Percentiles rank a stretch among this genome's conserved stretches.
Conservation (phyloP, 257 asterid species). For the Primulina huaijiensis region DNA sequence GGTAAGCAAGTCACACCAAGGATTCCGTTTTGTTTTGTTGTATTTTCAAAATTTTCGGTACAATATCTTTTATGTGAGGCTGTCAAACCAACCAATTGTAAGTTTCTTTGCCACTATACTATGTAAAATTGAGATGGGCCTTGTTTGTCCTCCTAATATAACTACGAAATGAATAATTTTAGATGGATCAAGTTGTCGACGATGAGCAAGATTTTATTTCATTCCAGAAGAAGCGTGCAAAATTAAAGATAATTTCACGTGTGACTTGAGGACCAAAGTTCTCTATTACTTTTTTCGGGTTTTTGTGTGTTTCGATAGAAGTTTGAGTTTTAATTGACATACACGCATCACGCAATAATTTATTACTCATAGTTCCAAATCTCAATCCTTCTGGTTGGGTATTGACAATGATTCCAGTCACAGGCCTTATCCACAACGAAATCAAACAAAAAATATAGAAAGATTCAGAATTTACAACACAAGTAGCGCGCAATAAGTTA, state of each 20-base stretch:
- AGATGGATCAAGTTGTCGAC: neutral
- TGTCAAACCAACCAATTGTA: neutral
- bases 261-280: neutral
- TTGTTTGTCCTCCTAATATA: neutral
- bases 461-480: neutral
- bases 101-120: neutral
- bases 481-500: neutral
- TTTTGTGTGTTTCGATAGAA: too few species aligned
- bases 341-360: neutral
- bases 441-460: neutral
- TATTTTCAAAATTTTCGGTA: too few species aligned
- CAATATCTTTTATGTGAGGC: neutral
- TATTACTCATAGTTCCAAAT: too few species aligned
- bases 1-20: slow-evolving; percentile 49
- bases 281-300: neutral
- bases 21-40: neutral
- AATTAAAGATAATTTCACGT: neutral
- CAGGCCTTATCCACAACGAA: neutral
- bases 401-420: neutral
- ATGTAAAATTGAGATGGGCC: neutral
- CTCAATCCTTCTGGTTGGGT: neutral
- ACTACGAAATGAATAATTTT: neutral
- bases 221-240: neutral
- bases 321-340: neutral
- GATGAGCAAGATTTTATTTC: neutral